Base-by-base conservation (phyloP, 257 asterid species). In the Solanum bukasovii region DNA sequence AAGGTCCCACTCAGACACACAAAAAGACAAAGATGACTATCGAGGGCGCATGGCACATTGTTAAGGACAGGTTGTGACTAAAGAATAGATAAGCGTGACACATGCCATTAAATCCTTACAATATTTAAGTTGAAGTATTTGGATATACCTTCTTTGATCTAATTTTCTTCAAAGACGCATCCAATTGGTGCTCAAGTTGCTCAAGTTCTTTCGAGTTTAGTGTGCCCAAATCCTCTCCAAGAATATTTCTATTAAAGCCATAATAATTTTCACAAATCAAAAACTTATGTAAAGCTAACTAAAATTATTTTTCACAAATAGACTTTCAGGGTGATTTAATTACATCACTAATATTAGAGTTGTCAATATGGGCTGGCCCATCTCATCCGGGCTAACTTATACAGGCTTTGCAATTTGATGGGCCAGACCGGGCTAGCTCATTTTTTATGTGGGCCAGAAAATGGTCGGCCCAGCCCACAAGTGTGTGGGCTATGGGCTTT, bases 181-280 rank as follows among this genome's bases (percentile, higher is more conserved):
- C 90, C 25, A 90, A 85, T 63, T 88, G 92, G 40, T 87, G 85
- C 40, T 90, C 92, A 13, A 90, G 90, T 65, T 87, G 85, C 52
- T 90, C 92, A 14, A 90, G 90, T 42, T 90, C 92, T 63, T 86
- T 90, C 7, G 89, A 33, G 40, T 56, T 88, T 81, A 88, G 82
- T 71, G 38, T 65, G 23, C 63, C 90, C 87, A 90, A 88, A 46
- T 90, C 90, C 70, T 90, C 90, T 20, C 92, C 92, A 72, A 90
- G 90, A 27, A 88, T 89, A 72, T 90, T 87, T 87, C 92, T 90
- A 44, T 59, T 13, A 77, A 75, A 9, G 31, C 33, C 5, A 38
- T 1, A 75, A 21, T 37, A 73, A 35, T 74, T 5, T 11, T 75
- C 20, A 74, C 83, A 37, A 21, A 75, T 23, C 16, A 37, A 37